Conservation (phyloP, 163 green algal genomes). For the Chlamydomonas reinhardtii region DNA sequence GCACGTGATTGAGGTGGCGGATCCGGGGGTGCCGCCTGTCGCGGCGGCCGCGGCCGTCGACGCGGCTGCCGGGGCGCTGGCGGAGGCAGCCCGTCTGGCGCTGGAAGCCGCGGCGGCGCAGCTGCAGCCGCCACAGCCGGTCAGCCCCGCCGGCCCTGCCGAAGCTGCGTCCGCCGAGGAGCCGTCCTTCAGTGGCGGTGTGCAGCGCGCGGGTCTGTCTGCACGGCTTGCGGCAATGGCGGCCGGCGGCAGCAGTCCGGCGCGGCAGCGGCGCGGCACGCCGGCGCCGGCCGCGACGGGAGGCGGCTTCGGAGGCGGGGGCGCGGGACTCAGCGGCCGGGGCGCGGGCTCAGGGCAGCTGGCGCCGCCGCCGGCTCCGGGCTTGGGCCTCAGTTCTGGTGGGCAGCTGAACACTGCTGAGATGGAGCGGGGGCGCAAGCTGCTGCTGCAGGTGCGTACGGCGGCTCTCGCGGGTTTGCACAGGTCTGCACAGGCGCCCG, state of each 20-base stretch:
- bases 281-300: neutral
- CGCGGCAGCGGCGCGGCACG: neutral
- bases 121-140: neutral
- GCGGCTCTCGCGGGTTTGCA: too few relatives aligned
- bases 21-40: neutral
- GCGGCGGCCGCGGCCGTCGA: neutral
- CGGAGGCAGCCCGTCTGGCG: constrained; percentile 5
- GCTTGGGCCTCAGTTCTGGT: neutral
- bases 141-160: neutral
- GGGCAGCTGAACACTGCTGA: constrained; percentile 5
- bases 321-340: too few relatives aligned
- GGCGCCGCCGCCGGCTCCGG: neutral
- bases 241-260: neutral
- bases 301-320: neutral
- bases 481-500: too few relatives aligned
- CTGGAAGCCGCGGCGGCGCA: neutral
- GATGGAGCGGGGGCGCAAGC: constrained; percentile 19
- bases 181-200: neutral
- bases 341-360: neutral
- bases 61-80: neutral
- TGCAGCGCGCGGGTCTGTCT: too few relatives aligned
- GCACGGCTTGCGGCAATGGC: neutral
- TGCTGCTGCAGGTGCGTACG: constrained; percentile 23
- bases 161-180: neutral
- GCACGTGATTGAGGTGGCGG: neutral